Evolutionary conservation across 2,329 filamentous ascomycete species (phyloP), one percentile per base, ranked within the genome.

Genomic region (Diaporthe citrichinensis): DNA sequence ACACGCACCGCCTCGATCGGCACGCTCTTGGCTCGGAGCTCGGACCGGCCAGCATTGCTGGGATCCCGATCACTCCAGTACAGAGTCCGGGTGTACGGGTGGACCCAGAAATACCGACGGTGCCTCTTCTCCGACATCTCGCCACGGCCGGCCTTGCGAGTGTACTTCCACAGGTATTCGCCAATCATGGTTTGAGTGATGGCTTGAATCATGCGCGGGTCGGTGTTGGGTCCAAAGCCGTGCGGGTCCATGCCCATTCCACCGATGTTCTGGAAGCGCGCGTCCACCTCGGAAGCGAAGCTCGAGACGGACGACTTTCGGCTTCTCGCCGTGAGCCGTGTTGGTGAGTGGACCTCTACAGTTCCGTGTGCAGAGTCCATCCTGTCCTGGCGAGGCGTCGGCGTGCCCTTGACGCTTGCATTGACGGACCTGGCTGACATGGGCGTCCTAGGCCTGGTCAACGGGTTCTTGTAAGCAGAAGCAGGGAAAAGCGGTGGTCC

Each of bases 131-230:
- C 94, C 0, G 96, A 98, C 85, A 98, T 92, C 78, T 95, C 94
- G 73, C 92, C 94, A 34, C 96, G 93, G n/a, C 95, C 96, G 76
- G 96, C 90, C 86, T 97, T 98, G 80, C 97, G 94, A 0, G 97
- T 99, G 85, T 99, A 99, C 84, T 99, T 99, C 97, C 97, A 99
- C 55, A 99, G 88, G 84, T 96, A 98, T 84, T 99, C 97, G 74
- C 97, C 97, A 81, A 99, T 98, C 97, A 99, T 99, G 25, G 97
- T 98, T 85, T 99, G 96, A 2, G 97, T 99, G 78, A 99, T 98
- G 67, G 97, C 97, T 86, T 98, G 95, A 79, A 99, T 98, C 95
- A 99, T 98, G 80, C 96, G 94, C 77, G 96, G 96, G 85, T 99
- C 97, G 7, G 95, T 98, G 78, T 91, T 90, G 28, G 92, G 88